Evolutionary conservation across 108 stramenopile species (phyloP).

Genomic region (Schizochytrium sp.): DNA sequence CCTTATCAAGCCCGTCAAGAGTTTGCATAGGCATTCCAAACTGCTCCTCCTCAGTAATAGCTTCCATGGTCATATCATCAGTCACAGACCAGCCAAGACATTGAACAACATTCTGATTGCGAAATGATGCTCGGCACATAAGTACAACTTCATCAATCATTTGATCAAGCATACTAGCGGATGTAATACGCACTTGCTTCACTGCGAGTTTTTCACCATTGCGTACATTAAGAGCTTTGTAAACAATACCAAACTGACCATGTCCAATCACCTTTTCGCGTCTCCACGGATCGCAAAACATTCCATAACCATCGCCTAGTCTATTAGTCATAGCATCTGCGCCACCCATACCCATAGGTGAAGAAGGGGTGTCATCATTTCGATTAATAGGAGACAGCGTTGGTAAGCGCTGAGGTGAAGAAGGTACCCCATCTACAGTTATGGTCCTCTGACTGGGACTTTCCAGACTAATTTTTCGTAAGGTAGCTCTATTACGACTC

Average conservation of each 20-base stretch:
- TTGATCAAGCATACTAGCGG: slow-evolving; percentile 51
- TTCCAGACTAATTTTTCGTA: no score
- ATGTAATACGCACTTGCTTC: slow-evolving; percentile 69
- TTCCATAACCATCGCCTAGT: slow-evolving; percentile 43
- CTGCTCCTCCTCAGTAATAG: slow-evolving; percentile 31
- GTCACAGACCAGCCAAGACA: slow-evolving; percentile 69
- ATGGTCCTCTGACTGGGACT: no score
- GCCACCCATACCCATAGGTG: no score
- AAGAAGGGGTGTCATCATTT: no score
- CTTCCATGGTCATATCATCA: slow-evolving; percentile 2
- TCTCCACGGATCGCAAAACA: slow-evolving; percentile 57
- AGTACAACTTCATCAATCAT: slow-evolving; percentile 72
- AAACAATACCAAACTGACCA: slow-evolving; percentile 68
- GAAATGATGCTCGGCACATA: slow-evolving; percentile 61
- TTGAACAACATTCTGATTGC: slow-evolving; percentile 76
- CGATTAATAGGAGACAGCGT: no score
- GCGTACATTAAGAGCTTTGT: slow-evolving; percentile 70
- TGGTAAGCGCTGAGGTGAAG: no score
- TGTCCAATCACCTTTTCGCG: slow-evolving; percentile 47
- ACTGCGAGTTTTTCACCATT: slow-evolving; percentile 79
- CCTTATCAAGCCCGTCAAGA: slow-evolving; percentile 45
- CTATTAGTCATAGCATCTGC: no score
- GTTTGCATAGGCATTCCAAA: slow-evolving; percentile 55
- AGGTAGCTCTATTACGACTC: no score
- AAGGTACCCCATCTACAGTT: no score